Evolutionary conservation across 306 rosid species (phyloP).

Genomic region (Ceratonia siliqua): DNA sequence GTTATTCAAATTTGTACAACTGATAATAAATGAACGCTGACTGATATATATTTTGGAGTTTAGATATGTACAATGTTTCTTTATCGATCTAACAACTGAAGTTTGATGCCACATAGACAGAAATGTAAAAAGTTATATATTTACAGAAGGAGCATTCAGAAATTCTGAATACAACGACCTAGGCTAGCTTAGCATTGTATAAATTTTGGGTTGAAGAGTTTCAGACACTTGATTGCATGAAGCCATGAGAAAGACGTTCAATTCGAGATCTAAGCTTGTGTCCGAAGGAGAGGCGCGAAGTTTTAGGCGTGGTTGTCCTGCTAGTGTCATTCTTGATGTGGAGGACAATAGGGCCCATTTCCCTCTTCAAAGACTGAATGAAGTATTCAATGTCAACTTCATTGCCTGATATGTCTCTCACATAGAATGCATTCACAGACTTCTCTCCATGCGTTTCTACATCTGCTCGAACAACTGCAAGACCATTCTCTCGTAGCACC

Average conservation of each 20-base stretch:
- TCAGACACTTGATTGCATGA: slow-evolving; percentile 30
- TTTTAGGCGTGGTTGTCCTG: slow-evolving; percentile 18
- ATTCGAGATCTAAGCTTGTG: slow-evolving; percentile 46
- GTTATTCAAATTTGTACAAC: too few species aligned
- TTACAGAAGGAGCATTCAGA: slow-evolving; percentile 1
- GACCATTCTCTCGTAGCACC: slow-evolving; percentile 68
- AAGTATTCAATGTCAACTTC: slow-evolving; percentile 55
- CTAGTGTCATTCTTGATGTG: slow-evolving; percentile 43
- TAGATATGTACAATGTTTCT: neutral
- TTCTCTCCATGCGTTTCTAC: slow-evolving; percentile 70
- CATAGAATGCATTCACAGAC: slow-evolving; percentile 59
- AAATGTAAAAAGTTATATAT: neutral
- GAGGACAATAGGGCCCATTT: slow-evolving; percentile 53
- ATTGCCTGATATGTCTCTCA: slow-evolving; percentile 64
- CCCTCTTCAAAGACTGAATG: slow-evolving; percentile 59
- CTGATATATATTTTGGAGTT: too few species aligned
- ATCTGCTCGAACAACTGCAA: slow-evolving; percentile 63
- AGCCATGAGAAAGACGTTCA: slow-evolving; percentile 53
- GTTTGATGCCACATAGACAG: neutral
- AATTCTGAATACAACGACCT: neutral
- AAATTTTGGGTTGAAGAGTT: too few species aligned
- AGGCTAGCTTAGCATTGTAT: too few species aligned
- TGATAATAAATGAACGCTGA: too few species aligned
- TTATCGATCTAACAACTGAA: neutral
- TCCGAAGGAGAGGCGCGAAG: slow-evolving; percentile 42